Base-by-base conservation (phyloP, 495 filamentous ascomycete genomes). In the Neurospora sp. region DNA sequence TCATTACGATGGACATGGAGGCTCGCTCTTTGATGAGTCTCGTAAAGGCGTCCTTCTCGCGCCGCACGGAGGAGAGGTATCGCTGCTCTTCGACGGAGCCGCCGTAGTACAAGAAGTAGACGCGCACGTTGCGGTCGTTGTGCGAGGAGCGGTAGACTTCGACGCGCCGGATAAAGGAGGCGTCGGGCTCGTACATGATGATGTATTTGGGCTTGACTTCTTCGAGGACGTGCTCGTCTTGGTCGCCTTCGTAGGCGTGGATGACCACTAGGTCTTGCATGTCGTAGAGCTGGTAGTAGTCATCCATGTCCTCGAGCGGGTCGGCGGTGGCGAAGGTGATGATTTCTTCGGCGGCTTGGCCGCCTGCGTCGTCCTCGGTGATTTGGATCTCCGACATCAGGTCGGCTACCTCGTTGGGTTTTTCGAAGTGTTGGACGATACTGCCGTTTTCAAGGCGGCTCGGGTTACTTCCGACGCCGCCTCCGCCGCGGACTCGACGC, bases 181-280 rank as follows among this genome's bases (percentile, higher is more conserved):
- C 88, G 77, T 98, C 95, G 20, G 96, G 94, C 79, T 98, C 95
- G 81, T 98, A 99, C 96, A 99, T 98, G 79, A 99, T 92, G 66
- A 99, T 93, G 82, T 97, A 98, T 46, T 92, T 90, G 1, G 96
- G 96, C 72, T 92, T 93, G 73, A 94, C 85, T 83, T 99, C 96
- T 79, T 98, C 96, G 2, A 99, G 87, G 27, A 98, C 86, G 81
- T 97, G 93, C 77, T 98, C 96, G 83, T 98, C 96, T 86, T 94
- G 92, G 79, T 99, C 96, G 11, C 94, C 96, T 3, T 86, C 85
- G 80, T 97, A 99, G 3, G 96, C 92, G 81, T 98, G 96, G 54
- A 98, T 86, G 69, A 97, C 89, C 27, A 97, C 87, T 35, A 98
- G 84, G 76, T 97, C 91, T 60, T 93, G 88, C 91, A 95, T 96